These are phyloP conservation scores for Mycena belliarum DNA, from an alignment of 768 basidiomycete genomes.

Conservation along the genomic window DNA sequence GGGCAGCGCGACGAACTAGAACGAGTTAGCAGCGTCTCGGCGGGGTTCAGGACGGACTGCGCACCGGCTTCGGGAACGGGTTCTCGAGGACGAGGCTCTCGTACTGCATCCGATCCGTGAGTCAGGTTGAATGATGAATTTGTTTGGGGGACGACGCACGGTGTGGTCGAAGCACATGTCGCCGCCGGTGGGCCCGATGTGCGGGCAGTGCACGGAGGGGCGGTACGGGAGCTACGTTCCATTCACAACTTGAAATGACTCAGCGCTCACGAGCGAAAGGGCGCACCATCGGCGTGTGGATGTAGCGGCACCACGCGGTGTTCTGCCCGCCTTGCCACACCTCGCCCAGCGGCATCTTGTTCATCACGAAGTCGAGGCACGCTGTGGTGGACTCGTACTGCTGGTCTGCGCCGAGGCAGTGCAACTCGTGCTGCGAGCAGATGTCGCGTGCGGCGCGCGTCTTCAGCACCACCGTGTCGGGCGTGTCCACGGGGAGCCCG, in stretches of 20 bases:
- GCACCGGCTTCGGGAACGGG: neutral
- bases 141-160: neutral
- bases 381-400: neutral
- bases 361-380: neutral
- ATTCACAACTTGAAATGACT: too few species aligned
- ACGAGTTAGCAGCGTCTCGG: too few species aligned
- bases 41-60: too few species aligned
- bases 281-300: slow-evolving; percentile 4
- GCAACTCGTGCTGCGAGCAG: neutral
- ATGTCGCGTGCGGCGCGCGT: neutral
- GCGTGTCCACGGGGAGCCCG: neutral
- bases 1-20: too few species aligned
- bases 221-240: neutral
- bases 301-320: slow-evolving; percentile 2
- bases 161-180: slow-evolving; percentile 3
- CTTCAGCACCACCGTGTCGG: neutral
- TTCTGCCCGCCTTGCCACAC: slow-evolving; percentile 8
- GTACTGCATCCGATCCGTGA: neutral
- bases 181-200: slow-evolving; percentile 1
- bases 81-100: too few species aligned
- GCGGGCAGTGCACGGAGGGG: slow-evolving; percentile 2
- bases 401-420: neutral
- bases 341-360: neutral
- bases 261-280: neutral
- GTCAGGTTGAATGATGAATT: neutral